A percentile compares a stretch with the other conserved stretches of the same genome.
phyloP scores from a whole-genome alignment of 192 early-diverging fungal genomes.

The Linnemannia zychae region DNA sequence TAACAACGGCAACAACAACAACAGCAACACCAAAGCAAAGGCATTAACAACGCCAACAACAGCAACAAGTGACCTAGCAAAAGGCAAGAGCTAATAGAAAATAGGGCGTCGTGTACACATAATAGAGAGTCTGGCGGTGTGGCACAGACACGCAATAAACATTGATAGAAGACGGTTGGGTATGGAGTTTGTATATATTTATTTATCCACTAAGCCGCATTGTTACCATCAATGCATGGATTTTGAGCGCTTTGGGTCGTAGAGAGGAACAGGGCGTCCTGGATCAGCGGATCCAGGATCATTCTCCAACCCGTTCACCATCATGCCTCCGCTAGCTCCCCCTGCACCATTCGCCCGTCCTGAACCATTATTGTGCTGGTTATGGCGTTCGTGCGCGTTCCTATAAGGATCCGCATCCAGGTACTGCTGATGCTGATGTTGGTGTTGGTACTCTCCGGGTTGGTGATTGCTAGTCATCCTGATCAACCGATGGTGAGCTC shows the following conservation, averaged over 20 bases:
- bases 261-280: constrained; percentile 21
- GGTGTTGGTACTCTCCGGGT: too few relatives aligned
- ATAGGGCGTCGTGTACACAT: too few relatives aligned
- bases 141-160: neutral
- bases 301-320: neutral
- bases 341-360: neutral
- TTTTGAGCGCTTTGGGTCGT: constrained; percentile 48
- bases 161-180: neutral
- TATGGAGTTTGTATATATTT: neutral
- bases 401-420: neutral
- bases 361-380: constrained; percentile 3
- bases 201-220: neutral
- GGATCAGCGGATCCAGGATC: constrained; percentile 9
- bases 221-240: constrained; percentile 27
- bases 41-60: too few relatives aligned
- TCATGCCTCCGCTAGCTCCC: neutral
- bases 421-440: too few relatives aligned
- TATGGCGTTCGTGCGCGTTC: neutral
- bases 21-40: too few relatives aligned
- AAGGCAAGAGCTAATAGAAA: too few relatives aligned
- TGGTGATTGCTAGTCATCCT: constrained; percentile 44
- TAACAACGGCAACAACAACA: too few relatives aligned
- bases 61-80: too few relatives aligned
- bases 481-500: neutral
- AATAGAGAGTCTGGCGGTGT: too few relatives aligned